These are phyloP conservation scores for Hordeum pubiflorum DNA, from an alignment of 202 grass and related monocot species.

Conservation along the genomic window DNA sequence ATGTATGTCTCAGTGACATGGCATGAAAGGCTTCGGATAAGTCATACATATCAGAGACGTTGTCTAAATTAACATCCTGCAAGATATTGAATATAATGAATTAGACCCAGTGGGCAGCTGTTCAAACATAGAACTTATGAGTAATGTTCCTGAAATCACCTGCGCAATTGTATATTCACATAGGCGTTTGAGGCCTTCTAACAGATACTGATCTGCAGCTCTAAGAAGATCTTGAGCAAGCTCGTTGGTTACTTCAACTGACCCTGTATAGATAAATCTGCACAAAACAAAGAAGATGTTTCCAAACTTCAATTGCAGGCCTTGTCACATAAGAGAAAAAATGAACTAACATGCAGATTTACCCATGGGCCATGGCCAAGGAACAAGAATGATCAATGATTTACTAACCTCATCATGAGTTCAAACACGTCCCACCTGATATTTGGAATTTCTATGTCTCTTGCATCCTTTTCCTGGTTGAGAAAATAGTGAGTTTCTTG, in stretches of 20 bases:
- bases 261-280: conserved; percentile 98
- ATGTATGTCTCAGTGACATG: conserved; percentile 92
- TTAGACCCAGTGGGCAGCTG: background rate
- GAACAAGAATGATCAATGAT: background rate
- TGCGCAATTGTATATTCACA: conserved; percentile 95
- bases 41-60: conserved; percentile 88
- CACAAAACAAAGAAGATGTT: conserved; percentile 29
- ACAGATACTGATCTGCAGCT: conserved; percentile 93
- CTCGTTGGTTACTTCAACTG: conserved; percentile 67
- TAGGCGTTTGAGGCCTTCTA: conserved; percentile 92
- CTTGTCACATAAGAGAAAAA: conserved; percentile 4
- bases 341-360: conserved; percentile 2
- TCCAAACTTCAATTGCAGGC: conserved; percentile 22
- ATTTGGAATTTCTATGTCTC: conserved; percentile 99
- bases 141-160: conserved; percentile 38
- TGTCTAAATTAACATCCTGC: conserved; percentile 88
- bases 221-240: conserved; percentile 93
- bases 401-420: conserved; percentile 92
- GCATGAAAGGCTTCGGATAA: conserved; percentile 94
- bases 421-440: conserved; percentile 92
- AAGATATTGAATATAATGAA: conserved; percentile 1
- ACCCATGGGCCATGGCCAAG: background rate
- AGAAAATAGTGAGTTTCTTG: conserved; percentile 18
- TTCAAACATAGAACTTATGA: background rate
- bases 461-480: conserved; percentile 94